Base-by-base conservation (phyloP, 2,329 filamentous ascomycete species). In the Achaetomium macrosporum region DNA sequence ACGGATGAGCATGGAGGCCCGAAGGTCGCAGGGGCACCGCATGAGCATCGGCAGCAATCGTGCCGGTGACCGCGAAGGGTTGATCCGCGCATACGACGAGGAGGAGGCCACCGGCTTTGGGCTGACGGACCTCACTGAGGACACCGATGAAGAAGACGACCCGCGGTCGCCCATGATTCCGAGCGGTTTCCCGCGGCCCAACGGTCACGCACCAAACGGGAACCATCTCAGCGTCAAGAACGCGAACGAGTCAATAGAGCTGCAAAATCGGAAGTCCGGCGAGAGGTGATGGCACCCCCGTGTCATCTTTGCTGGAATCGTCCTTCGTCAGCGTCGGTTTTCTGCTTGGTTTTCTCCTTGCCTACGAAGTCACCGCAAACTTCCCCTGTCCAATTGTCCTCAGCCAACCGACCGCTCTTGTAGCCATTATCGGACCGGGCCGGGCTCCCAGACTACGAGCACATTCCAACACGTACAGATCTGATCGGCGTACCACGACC, bases 51-150 rank as follows among this genome's bases (percentile, higher is more conserved):
- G 83, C 65, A 80, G 81, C 65, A 81, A 81, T 64, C 81, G 76
- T 53, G 77, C 79, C 56, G 81, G 82, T 36, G 90, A 93, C 62
- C 80, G 88, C 50, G 85, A 91, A 59, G 88, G 88, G 5, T 76
- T 97, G 20, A 96, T 97, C 69, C 86, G 87, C 56, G 86, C 84
- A 11, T 96, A 96, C 63, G 92, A 97, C 63, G 83, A 93, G 56
- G 91, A 96, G 67, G 83, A 87, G 62, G 77, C 77, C 42, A 78
- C 78, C 40, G 82, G 81, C 5, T 89, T 95, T 58, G 88, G 88
- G 39, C 75, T 97, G 43, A 82, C 82, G 13, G 89, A 96, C 62
- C 73, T 96, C 37, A 79, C 86, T 2, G 87, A 91, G 59, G 88
- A 93, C 57, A 87, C 79, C 60, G 85, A 88, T 30, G 85, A 85